Evolutionary conservation across 2,329 filamentous ascomycete genomes (phyloP), one percentile per base, ranked within the genome.

Genomic region (Trichoderma oligosporum): DNA sequence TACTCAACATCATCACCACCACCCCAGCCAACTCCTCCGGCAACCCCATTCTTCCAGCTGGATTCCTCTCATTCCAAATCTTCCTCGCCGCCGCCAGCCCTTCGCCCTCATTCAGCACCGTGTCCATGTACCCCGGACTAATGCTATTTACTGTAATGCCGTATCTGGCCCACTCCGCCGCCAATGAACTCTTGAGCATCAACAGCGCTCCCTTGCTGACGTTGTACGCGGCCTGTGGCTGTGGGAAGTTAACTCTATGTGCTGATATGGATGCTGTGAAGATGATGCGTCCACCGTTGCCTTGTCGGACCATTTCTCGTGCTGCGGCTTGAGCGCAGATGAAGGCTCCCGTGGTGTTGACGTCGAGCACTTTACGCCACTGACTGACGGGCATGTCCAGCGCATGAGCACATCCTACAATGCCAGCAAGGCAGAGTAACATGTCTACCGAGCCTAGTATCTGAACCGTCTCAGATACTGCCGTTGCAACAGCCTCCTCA

Each of bases 51-150:
- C 86, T 73, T 0, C 85, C 84, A 69, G 80, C 78, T 0, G 86
- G 85, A 66, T 85, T 84, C 56, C 83, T 73, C 31, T 71, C 72
- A 20, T 75, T 75, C 86, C 86, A 89, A 2, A 78, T 74, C 27
- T 72, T 72, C 57, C 81, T 74, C 35, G 78, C 78, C 35, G 75
- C 74, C 9, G 76, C 76, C 45, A 89, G 67, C 0, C 81, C 82
- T 7, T 80, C 77, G 0, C 85, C 85, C 59, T 84, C 84, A 65
- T 90, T 91, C 46, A 91, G 71, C 11, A 89, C 81, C 0, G 87
- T 90, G 64, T 89, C 87, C 83, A 91, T 89, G 64, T 91, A 91
- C 0, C 88, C 88, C 0, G 88, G 88, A 36, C 79, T 84, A 42
- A 92, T 77, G 16, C 77, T 82, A 63, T 92, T 91, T 4, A 88